phyloP scores from a whole-genome alignment of 2,329 filamentous ascomycete genomes.

The Eurotiales sp. region DNA sequence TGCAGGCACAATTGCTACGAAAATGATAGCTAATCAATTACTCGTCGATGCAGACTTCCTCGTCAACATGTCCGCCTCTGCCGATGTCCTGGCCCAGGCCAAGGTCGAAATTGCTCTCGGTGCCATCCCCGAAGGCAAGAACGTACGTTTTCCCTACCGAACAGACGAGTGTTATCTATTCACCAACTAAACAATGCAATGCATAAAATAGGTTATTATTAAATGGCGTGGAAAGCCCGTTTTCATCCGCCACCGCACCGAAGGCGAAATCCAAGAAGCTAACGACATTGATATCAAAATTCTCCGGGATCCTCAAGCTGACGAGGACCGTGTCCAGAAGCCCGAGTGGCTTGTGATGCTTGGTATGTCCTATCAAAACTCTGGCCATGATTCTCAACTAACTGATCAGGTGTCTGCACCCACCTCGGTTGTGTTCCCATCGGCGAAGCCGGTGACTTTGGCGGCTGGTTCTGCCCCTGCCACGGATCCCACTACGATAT shows the following conservation, averaged over 20 bases:
- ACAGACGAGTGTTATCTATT: too few species aligned
- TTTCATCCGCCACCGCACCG: slow-evolving; percentile 97
- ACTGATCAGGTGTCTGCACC: slow-evolving; percentile 80
- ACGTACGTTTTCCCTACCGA: slow-evolving; percentile 77
- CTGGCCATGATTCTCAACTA: background rate
- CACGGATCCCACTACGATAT: slow-evolving; percentile 99
- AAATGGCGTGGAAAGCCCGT: slow-evolving; percentile 99
- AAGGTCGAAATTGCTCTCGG: slow-evolving; percentile 97
- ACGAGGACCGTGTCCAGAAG: slow-evolving; percentile 93
- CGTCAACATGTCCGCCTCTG: slow-evolving; percentile 99
- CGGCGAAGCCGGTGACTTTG: slow-evolving; percentile 95
- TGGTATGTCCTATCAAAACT: slow-evolving; percentile 61
- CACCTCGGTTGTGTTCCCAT: slow-evolving; percentile 99
- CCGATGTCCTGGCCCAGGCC: slow-evolving; percentile 96
- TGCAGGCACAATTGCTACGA: slow-evolving; percentile 14
- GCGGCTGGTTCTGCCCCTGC: slow-evolving; percentile 99
- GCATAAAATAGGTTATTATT: slow-evolving; percentile 73
- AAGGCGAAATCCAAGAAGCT: slow-evolving; percentile 89
- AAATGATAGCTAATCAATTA: slow-evolving; percentile 21
- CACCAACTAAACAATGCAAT: too few species aligned
- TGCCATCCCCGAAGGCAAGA: slow-evolving; percentile 97
- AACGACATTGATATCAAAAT: slow-evolving; percentile 78
- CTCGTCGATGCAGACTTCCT: slow-evolving; percentile 73
- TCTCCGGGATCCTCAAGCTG: slow-evolving; percentile 86
- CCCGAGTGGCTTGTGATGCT: slow-evolving; percentile 99